Evolutionary conservation across 2,329 filamentous ascomycete species (phyloP), one percentile per base, ranked within the genome.

Genomic region (Phyllachora maydis): DNA sequence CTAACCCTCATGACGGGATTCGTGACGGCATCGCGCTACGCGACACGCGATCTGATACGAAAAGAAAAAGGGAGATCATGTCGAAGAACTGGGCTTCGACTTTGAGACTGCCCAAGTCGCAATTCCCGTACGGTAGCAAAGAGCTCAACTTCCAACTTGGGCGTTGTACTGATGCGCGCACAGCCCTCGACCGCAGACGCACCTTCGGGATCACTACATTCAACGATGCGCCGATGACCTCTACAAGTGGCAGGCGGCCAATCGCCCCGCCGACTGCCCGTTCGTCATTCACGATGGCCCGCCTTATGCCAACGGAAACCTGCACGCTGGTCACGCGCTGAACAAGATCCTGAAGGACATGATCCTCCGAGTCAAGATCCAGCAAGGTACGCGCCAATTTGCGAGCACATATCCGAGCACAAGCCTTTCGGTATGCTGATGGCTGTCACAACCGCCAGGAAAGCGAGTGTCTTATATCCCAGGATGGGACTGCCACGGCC

Each of bases 281-380:
- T 98, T 95, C 34, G 55, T 82, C 2, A 57, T 98, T 6, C 88
- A 95, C 42, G 88, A 98, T 67, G 88, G 88, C 1, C 88, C 88
- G 0, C 88, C 88, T 0, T 98, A 95, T 45, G 88, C 88, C 32
- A 98, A 98, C 50, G 88, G 88, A 9, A 65, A 63, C 21, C 62
- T 98, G 7, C 88, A 98, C 41, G 69, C 90, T 30, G 88, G 88
- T 3, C 88, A 98, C 55, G 82, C 88, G 17, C 55, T 98, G 41
- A 98, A 98, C 50, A 98, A 98, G 52, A 74, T 95, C 35, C 58
- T 92, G 29, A 98, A 98, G 54, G 88, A 98, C 48, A 77, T 95
- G 39, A 78, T 91, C 30, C 60, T 82, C 35, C 67, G 88, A 19
- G 69, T 74, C 30, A 70, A 92, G 50, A 54, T 95, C 29, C 68